Evolutionary conservation across 75 land plant genomes (phyloP).

Genomic region (Pinus taeda): DNA sequence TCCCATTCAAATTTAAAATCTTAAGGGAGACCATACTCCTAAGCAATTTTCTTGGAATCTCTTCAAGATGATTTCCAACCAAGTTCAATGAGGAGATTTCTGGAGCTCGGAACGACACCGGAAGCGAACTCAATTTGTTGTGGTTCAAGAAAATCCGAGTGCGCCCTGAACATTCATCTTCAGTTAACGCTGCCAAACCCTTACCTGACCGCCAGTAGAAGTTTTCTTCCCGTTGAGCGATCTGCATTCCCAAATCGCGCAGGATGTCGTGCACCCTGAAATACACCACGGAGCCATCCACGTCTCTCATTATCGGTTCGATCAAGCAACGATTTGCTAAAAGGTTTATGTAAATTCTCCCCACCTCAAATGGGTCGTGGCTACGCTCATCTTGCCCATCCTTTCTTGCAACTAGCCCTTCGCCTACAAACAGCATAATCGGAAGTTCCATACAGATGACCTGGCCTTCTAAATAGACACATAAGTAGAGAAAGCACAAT

Average conservation of each 20-base stretch:
- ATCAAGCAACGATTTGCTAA: neutral
- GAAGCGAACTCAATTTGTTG: neutral
- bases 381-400: no score
- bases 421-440: neutral
- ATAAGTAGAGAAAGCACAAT: neutral
- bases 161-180: neutral
- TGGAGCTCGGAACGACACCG: neutral
- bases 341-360: neutral
- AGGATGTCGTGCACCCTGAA: neutral
- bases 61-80: neutral
- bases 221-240: neutral
- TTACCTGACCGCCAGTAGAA: neutral
- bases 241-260: neutral
- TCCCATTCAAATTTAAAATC: neutral
- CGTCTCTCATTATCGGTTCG: neutral
- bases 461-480: neutral
- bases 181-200: neutral
- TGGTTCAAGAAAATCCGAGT: neutral
- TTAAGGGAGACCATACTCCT: neutral
- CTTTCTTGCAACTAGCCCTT: neutral
- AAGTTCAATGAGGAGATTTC: neutral
- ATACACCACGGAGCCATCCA: neutral
- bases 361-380: neutral
- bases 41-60: neutral
- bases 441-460: neutral